Percentiles rank a stretch among this genome's conserved stretches.
phyloP scores from a whole-genome alignment of 2,329 filamentous ascomycete genomes.

The Raffaelea albimanens region DNA sequence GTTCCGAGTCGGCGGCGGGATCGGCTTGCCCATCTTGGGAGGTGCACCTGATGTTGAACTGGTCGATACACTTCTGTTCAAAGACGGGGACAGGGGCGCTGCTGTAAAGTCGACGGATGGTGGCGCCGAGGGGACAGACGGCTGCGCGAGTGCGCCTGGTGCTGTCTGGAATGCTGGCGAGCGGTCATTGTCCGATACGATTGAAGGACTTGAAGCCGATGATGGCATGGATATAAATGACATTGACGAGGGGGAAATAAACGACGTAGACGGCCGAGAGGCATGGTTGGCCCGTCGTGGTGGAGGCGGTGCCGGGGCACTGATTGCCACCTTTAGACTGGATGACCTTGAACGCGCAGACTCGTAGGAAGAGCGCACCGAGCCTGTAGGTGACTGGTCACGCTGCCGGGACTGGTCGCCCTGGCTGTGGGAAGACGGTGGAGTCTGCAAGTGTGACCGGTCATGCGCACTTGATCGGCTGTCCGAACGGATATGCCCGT shows the following conservation, averaged over 20 bases:
- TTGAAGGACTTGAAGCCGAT: not conserved
- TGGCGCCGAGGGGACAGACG: not conserved
- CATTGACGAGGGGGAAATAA: conserved; percentile 11
- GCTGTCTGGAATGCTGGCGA: not conserved
- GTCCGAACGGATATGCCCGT: conserved; percentile 36
- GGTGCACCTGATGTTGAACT: conserved; percentile 13
- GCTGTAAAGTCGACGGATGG: not conserved
- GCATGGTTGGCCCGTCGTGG: conserved; percentile 37
- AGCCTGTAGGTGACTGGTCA: conserved; percentile 16
- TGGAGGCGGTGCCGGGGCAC: conserved; percentile 43
- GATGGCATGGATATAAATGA: conserved; percentile 4
- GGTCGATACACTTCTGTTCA: not conserved
- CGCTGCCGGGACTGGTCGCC: not conserved
- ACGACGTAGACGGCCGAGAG: conserved; percentile 19
- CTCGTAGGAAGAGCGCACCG: conserved; percentile 39
- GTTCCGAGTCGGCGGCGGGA: conserved; percentile 23
- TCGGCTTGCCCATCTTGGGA: conserved; percentile 18
- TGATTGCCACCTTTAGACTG: conserved; percentile 27
- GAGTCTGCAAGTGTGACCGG: conserved; percentile 23
- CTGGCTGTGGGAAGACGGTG: not conserved
- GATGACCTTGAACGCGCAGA: conserved; percentile 37
- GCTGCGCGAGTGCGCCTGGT: not conserved
- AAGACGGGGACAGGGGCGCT: not conserved
- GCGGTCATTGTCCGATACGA: not conserved
- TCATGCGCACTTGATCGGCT: conserved; percentile 18